These are phyloP conservation scores for Aleurites moluccanus DNA, from an alignment of 441 rosid species.

Conservation along the genomic window DNA sequence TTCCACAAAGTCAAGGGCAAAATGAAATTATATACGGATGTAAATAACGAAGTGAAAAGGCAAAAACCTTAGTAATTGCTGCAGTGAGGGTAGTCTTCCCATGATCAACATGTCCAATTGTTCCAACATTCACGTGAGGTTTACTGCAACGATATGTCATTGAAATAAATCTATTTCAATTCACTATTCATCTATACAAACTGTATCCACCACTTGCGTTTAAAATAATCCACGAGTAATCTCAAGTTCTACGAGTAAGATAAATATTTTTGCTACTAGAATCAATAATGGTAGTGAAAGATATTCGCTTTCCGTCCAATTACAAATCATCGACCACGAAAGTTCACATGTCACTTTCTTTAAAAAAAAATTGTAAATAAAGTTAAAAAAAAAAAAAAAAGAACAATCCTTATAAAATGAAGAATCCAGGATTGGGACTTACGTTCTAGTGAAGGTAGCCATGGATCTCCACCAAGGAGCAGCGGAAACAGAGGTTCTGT, in stretches of 20 bases:
- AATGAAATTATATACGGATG: background rate
- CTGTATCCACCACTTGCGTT: background rate
- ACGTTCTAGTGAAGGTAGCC: slow-evolving; percentile 99
- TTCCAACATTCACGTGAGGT: slow-evolving; percentile 98
- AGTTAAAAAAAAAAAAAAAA: no score
- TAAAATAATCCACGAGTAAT: background rate
- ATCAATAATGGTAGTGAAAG: background rate
- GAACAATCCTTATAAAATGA: background rate
- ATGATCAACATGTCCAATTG: slow-evolving; percentile 98
- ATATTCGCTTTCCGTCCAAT: background rate
- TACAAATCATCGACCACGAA: background rate
- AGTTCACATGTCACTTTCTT: background rate
- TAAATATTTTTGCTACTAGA: background rate
- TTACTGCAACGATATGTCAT: slow-evolving; percentile 45
- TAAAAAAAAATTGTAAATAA: background rate
- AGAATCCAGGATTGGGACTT: slow-evolving; percentile 18
- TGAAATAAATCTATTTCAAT: background rate
- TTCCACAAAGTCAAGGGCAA: background rate
- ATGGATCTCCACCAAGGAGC: slow-evolving; percentile 79
- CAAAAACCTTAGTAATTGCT: slow-evolving; percentile 83
- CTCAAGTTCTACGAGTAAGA: background rate
- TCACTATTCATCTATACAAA: background rate
- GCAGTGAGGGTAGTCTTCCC: slow-evolving; percentile 98
- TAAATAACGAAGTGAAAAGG: background rate
- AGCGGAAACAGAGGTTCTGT: slow-evolving; percentile 25